Percentiles rank a stretch among this genome's conserved stretches.
Conservation (phyloP, 2,329 filamentous ascomycete species). For the Shiraia sp. region DNA sequence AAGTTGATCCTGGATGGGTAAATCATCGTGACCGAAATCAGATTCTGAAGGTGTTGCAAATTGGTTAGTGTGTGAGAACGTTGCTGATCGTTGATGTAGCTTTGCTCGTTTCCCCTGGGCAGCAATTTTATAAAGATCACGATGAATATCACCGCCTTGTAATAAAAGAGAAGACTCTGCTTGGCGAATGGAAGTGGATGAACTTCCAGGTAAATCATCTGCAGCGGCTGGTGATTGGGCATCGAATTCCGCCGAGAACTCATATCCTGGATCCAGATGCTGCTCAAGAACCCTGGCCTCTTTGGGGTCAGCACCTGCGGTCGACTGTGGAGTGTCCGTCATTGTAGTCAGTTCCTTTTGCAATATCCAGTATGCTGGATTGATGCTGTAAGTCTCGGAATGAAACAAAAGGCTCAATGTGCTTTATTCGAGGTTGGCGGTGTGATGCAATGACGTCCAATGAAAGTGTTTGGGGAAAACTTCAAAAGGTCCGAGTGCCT, state of each 20-base stretch:
- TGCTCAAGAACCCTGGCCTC: slow-evolving; percentile 46
- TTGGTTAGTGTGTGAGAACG: slow-evolving; percentile 63
- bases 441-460: slow-evolving; percentile 26
- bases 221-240: slow-evolving; percentile 28
- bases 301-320: slow-evolving; percentile 31
- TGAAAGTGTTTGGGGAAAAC: slow-evolving; percentile 26
- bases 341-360: slow-evolving; percentile 14
- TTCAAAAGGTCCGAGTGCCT: slow-evolving; percentile 34
- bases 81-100: slow-evolving; percentile 62
- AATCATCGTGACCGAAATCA: slow-evolving; percentile 41
- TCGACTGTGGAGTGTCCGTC: slow-evolving; percentile 33
- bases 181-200: slow-evolving; percentile 24
- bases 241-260: slow-evolving; percentile 51
- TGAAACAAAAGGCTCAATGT: not conserved
- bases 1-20: slow-evolving; percentile 51
- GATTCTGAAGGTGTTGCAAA: slow-evolving; percentile 24
- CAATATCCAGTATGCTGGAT: not conserved
- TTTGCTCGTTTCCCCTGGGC: slow-evolving; percentile 55
- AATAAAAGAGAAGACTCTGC: slow-evolving; percentile 69
- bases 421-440: slow-evolving; percentile 17
- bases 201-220: slow-evolving; percentile 26
- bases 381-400: not conserved
- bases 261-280: slow-evolving; percentile 46
- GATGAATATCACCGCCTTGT: slow-evolving; percentile 77
- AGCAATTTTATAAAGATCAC: slow-evolving; percentile 75